Conservation (phyloP, 108 stramenopile genomes). For the Pinguiococcus pyrenoidosus region DNA sequence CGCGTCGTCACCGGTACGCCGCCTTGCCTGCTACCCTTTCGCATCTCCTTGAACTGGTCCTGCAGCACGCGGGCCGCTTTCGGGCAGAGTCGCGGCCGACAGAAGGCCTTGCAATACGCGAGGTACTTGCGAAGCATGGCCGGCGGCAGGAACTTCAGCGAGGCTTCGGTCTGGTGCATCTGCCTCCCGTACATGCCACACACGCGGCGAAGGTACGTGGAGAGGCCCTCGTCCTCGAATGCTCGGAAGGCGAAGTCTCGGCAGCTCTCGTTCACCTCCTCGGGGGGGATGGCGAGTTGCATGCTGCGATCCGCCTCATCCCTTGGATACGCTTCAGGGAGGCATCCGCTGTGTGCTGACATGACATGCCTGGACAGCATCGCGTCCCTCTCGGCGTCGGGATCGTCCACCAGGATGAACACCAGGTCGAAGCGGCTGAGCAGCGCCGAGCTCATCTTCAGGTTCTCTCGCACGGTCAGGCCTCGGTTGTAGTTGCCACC, state of each 20-base stretch:
- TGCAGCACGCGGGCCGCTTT: conserved; percentile 58
- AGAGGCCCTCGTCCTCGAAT: conserved; percentile 22
- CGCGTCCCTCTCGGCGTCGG: conserved; percentile 73
- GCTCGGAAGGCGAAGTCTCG: background rate
- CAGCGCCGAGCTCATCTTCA: conserved; percentile 79
- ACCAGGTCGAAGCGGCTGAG: conserved; percentile 92
- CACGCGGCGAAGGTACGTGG: conserved; percentile 4
- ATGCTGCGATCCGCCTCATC: background rate
- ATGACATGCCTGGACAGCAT: conserved; percentile 78
- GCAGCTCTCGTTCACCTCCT: background rate
- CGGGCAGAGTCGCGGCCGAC: conserved; percentile 58
- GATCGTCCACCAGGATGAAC: conserved; percentile 82
- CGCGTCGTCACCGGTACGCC: conserved; percentile 50
- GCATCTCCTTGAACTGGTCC: conserved; percentile 59
- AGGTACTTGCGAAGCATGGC: conserved; percentile 71
- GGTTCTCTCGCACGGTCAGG: conserved; percentile 67
- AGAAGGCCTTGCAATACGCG: conserved; percentile 71
- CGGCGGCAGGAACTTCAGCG: conserved; percentile 67
- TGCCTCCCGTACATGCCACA: conserved; percentile 90
- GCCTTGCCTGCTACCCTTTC: conserved; percentile 13
- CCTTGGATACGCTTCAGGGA: background rate
- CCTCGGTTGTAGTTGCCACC: conserved; percentile 82
- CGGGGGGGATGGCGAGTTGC: background rate
- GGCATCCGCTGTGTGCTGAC: conserved; percentile 4
- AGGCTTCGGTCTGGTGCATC: too few relatives aligned